Conservation (phyloP, 192 early-diverging fungal genomes). For the Coemansia sp. region DNA sequence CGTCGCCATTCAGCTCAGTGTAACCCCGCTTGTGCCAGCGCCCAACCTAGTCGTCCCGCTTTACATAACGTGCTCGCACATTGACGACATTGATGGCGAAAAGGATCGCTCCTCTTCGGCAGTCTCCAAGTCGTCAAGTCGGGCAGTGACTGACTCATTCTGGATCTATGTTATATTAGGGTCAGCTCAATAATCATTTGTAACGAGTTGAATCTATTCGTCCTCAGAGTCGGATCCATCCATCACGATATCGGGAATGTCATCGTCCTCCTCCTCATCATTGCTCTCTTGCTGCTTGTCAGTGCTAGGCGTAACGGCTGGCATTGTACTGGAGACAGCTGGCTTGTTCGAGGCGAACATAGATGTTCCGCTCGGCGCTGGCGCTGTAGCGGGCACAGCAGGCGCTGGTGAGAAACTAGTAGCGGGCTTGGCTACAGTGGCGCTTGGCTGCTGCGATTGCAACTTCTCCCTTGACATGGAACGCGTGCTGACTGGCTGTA, state of each 20-base stretch:
- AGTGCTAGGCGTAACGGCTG: neutral
- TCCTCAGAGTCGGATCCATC: conserved; percentile 55
- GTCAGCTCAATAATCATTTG: neutral
- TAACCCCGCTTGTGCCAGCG: conserved; percentile 23
- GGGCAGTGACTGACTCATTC: conserved; percentile 37
- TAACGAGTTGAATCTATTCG: conserved; percentile 18
- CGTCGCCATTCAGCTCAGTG: conserved; percentile 42
- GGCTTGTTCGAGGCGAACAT: conserved; percentile 3
- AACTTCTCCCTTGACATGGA: conserved; percentile 1
- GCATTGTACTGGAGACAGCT: neutral
- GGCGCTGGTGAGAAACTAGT: neutral
- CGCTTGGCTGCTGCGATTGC: neutral
- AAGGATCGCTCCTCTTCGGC: conserved; percentile 11
- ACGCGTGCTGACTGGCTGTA: conserved; percentile 4
- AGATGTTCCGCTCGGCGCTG: neutral
- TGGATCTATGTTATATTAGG: conserved; percentile 55
- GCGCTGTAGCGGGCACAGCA: neutral
- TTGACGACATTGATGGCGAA: conserved; percentile 37
- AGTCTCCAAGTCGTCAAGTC: conserved; percentile 7
- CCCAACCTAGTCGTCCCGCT: conserved; percentile 40
- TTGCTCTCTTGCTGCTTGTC: conserved; percentile 5
- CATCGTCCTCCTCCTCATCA: conserved; percentile 28
- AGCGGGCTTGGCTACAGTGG: neutral
- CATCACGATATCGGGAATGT: conserved; percentile 55
- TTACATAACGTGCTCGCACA: conserved; percentile 39